Evolutionary conservation across 1,139 yeast species (phyloP).

Genomic region (Taphrina populina): DNA sequence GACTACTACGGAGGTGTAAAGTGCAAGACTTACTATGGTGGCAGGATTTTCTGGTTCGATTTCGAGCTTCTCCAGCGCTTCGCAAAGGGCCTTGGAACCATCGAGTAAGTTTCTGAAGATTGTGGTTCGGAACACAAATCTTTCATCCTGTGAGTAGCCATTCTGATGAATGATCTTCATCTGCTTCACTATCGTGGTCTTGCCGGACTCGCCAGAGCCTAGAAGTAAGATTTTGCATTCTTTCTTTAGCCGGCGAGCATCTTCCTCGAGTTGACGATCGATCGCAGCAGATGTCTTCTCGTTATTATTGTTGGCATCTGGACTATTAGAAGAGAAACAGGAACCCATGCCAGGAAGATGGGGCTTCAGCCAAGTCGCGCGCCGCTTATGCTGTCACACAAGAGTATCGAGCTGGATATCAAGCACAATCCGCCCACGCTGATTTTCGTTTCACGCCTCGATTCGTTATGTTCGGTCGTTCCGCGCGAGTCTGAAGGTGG

Average conservation of each 20-base stretch:
- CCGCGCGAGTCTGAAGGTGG: no score
- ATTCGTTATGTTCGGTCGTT: no score
- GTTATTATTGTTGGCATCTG: no score
- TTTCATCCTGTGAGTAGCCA: constrained; percentile 77
- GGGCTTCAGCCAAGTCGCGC: no score
- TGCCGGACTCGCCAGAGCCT: constrained; percentile 97
- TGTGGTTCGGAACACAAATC: constrained; percentile 76
- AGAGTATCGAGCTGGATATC: no score
- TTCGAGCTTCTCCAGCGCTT: constrained; percentile 32
- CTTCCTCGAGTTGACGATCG: constrained; percentile 39
- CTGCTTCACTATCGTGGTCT: constrained; percentile 90
- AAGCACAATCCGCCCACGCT: no score
- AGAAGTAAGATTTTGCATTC: constrained; percentile 62
- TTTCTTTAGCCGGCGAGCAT: constrained; percentile 39
- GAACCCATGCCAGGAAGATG: no score
- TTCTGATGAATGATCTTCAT: constrained; percentile 80
- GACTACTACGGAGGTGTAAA: constrained; percentile 1
- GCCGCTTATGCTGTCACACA: no score
- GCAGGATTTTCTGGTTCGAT: constrained; percentile 6
- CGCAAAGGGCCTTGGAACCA: constrained; percentile 68
- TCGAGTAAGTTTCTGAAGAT: constrained; percentile 93
- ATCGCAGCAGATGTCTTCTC: constrained; percentile 35
- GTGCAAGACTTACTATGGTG: constrained; percentile 11
- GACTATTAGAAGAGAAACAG: no score
- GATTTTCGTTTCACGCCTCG: no score